Evolutionary conservation across 257 asterid genomes (phyloP).

Genomic region (Nicotiana knightiana): DNA sequence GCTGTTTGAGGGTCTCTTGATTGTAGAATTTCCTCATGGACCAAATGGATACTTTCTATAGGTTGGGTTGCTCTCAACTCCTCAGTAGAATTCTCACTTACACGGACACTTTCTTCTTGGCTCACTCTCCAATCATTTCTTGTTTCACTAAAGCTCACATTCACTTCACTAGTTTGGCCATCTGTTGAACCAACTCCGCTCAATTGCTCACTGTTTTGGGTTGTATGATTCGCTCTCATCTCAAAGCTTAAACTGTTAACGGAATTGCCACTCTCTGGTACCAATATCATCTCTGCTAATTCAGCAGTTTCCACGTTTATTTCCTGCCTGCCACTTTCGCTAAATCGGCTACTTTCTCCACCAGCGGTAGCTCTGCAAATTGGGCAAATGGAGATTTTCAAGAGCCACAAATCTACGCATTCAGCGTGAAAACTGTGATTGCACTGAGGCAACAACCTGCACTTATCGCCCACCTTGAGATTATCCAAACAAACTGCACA

Average conservation of each 20-base stretch:
- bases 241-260: neutral
- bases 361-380: constrained; percentile 45
- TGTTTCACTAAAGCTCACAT: neutral
- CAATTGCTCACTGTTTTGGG: neutral
- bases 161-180: neutral
- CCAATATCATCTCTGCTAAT: neutral
- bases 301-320: neutral
- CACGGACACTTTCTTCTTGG: neutral
- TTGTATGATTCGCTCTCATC: neutral
- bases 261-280: neutral
- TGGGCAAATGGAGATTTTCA: constrained; percentile 54
- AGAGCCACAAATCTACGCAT: constrained; percentile 64
- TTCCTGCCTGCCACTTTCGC: constrained; percentile 15
- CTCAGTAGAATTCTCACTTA: neutral
- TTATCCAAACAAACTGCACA: constrained; percentile 65
- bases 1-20: neutral
- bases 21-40: neutral
- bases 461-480: constrained; percentile 47
- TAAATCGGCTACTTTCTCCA: constrained; percentile 17
- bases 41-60: neutral
- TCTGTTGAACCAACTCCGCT: neutral
- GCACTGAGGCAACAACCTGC: constrained; percentile 54
- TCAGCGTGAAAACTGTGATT: constrained; percentile 48
- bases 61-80: neutral
- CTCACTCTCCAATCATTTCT: neutral